A percentile compares a stretch with the other conserved stretches of the same genome.
Evolutionary conservation across 495 filamentous ascomycete genomes (phyloP).

Genomic region (Talaromyces trachyspermus): DNA sequence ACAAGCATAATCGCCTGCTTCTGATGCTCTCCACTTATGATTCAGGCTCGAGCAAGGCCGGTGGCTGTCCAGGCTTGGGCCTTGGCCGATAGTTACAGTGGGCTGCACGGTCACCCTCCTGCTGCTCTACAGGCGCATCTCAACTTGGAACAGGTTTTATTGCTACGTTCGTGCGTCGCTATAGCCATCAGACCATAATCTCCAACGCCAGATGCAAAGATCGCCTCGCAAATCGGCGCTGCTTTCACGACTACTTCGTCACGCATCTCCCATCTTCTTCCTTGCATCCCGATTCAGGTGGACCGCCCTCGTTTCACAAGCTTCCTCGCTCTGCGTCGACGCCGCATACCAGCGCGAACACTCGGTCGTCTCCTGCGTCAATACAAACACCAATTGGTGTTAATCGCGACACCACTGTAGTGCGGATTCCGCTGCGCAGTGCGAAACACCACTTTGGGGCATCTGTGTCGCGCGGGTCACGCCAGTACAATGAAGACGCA

Average conservation of each 20-base stretch:
- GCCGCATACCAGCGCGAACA: slow-evolving; percentile 60
- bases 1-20: background rate
- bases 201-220: slow-evolving; percentile 9
- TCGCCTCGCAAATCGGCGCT: slow-evolving; percentile 32
- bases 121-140: background rate
- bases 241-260: slow-evolving; percentile 94
- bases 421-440: slow-evolving; percentile 87
- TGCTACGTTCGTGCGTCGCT: slow-evolving; percentile 11
- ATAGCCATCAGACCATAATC: slow-evolving; percentile 12
- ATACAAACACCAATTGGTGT: slow-evolving; percentile 45
- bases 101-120: slow-evolving; percentile 10
- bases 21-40: slow-evolving; percentile 1
- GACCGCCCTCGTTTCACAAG: slow-evolving; percentile 59
- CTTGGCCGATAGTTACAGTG: slow-evolving; percentile 31
- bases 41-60: slow-evolving; percentile 30
- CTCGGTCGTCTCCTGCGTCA: slow-evolving; percentile 47
- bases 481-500: slow-evolving; percentile 86
- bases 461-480: slow-evolving; percentile 66
- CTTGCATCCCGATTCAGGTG: slow-evolving; percentile 77
- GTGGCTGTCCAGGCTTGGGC: slow-evolving; percentile 37
- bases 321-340: slow-evolving; percentile 74
- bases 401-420: slow-evolving; percentile 80
- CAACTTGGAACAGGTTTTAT: slow-evolving; percentile 14
- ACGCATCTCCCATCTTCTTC: slow-evolving; percentile 92
- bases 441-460: slow-evolving; percentile 95